Evolutionary conservation across 148 eudicot genomes (phyloP).

Genomic region (Pharnaceum exiguum): DNA sequence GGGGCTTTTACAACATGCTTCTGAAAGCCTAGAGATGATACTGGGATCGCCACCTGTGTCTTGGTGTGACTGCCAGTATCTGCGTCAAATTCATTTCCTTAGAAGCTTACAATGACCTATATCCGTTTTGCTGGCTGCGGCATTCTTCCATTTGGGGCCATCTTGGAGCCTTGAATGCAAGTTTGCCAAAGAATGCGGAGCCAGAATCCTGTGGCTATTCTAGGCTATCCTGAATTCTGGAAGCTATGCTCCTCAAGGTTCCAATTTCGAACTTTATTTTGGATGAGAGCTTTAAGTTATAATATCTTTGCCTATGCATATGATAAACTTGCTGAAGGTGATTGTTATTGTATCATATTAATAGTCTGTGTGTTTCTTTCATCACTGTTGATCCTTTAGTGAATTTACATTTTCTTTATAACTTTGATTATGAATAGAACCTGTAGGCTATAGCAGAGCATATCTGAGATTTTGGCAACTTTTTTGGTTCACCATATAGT

Average conservation of each 20-base stretch:
- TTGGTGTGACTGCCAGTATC: constrained; percentile 38
- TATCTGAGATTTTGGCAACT: no score
- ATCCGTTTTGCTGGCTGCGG: constrained; percentile 21
- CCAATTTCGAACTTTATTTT: constrained; percentile 24
- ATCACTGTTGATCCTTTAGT: neutral
- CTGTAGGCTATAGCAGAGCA: no score
- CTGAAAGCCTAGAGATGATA: constrained; percentile 40
- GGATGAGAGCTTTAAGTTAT: constrained; percentile 12
- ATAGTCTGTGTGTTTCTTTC: neutral
- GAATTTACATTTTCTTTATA: neutral
- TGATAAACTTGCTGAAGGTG: constrained; percentile 5
- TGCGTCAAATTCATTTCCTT: constrained; percentile 23
- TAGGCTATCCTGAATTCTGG: constrained; percentile 23
- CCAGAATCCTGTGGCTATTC: constrained; percentile 33
- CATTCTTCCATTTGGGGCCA: constrained; percentile 36
- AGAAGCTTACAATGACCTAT: constrained; percentile 30
- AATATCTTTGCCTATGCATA: constrained; percentile 4
- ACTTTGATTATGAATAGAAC: neutral
- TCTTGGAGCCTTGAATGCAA: constrained; percentile 37
- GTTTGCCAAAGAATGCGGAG: constrained; percentile 39
- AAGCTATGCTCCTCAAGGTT: constrained; percentile 40
- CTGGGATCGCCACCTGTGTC: constrained; percentile 35
- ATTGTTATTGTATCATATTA: neutral
- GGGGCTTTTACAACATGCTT: constrained; percentile 47
- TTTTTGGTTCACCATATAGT: no score